Conservation (phyloP, 148 eudicot genomes). For the Arbutus unedo region DNA sequence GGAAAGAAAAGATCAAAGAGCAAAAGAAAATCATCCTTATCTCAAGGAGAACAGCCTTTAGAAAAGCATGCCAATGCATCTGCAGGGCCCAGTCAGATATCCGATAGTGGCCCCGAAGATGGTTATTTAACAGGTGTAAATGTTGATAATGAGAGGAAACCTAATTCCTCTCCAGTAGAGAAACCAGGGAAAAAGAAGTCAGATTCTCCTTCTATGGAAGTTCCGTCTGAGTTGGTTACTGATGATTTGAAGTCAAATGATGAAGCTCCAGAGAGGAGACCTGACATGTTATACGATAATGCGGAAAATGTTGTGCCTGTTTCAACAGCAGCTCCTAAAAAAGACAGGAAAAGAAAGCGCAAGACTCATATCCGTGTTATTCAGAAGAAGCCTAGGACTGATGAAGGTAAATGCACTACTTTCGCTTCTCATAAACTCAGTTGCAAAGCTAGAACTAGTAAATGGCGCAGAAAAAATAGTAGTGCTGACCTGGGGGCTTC, state of each 20-base stretch:
- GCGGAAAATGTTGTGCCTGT: constrained; percentile 25
- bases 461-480: constrained; percentile 43
- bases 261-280: constrained; percentile 35
- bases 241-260: constrained; percentile 32
- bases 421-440: constrained; percentile 26
- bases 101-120: constrained; percentile 39
- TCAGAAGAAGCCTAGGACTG: constrained; percentile 43
- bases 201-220: constrained; percentile 25
- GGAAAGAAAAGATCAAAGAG: constrained; percentile 66
- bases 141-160: constrained; percentile 32
- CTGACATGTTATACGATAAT: constrained; percentile 24
- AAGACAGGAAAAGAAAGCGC: constrained; percentile 51
- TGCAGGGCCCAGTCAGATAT: constrained; percentile 34
- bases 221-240: constrained; percentile 27
- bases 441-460: constrained; percentile 36
- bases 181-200: constrained; percentile 29
- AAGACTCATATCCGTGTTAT: constrained; percentile 28
- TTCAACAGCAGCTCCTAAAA: constrained; percentile 25
- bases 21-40: constrained; percentile 46
- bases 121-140: constrained; percentile 34
- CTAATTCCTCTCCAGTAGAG: constrained; percentile 17
- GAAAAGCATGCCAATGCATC: constrained; percentile 32
- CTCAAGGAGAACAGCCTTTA: constrained; percentile 17
- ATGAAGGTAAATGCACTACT: constrained; percentile 32
- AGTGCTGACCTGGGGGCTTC: constrained; percentile 35